Evolutionary conservation across 75 land plant species (phyloP), one percentile per base, ranked within the genome.

Genomic region (Chamaecyparis obtusa): DNA sequence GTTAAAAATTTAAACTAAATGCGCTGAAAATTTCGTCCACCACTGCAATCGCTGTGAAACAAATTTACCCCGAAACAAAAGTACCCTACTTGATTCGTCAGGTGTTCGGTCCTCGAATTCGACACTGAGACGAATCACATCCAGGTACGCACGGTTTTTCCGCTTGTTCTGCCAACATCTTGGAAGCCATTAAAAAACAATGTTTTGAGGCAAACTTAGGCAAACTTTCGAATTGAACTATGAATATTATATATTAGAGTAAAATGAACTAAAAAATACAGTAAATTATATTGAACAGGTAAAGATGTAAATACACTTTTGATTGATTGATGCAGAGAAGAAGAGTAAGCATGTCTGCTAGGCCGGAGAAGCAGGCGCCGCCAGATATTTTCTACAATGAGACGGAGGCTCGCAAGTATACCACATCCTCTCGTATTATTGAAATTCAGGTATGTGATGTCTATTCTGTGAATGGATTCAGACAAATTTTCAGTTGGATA

Each of bases 321-420:
- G 76, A 33, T 74, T 74, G 16, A 74, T 32, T 33, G 76, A 33
- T 74, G 76, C 76, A 74, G 76, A 74, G 76, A 74, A 36, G 87
- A 74, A 72, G 37, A 84, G 89, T 51, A 64, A 41, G 27, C 83
- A 91, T 91, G 92, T 86, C 92, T 46, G n/a, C 95, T 36, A 87
- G 99, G 64, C 99, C 99, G 35, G 99, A 98, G 89, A 76, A 92
- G 27, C 95, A 92, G 83, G 95, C 96, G 27, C 99, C 99, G 2
- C 99, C 99, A 0, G 99, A 98, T 93, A 90, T 98, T 54, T 98
- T 95, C 91, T 98, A 98, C 90, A 94, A 96, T 77, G 97, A 95
- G 7, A 27, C 87, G 2, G 99, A 98, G 85, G 96, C 99, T 69
- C 94, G 99, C 1, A 98, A 98, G 88, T 98, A 98, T 87, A 98